Conservation (phyloP, 176 grass and related monocot genomes). For the Triticum urartu region DNA sequence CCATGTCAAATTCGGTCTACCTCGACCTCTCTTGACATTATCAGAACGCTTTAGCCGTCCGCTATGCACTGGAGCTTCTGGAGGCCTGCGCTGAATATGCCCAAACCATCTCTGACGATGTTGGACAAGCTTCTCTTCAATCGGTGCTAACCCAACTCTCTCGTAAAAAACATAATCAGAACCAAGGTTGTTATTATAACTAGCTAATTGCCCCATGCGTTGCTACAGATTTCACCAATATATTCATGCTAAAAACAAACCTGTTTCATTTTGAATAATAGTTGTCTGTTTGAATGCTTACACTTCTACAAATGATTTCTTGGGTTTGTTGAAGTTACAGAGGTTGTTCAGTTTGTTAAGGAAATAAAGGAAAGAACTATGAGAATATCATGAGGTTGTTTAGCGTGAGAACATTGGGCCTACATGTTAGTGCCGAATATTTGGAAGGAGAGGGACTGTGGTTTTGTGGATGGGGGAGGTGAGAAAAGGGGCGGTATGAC, state of each 20-base stretch:
- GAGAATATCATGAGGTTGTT: background rate
- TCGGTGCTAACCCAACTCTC: too few relatives aligned
- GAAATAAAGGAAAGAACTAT: background rate
- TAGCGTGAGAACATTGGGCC: background rate
- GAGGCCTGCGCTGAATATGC: too few relatives aligned
- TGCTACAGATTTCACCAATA: background rate
- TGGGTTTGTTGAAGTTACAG: background rate
- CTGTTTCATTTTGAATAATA: constrained; percentile 5
- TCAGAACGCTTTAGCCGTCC: too few relatives aligned
- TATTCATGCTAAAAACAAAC: background rate
- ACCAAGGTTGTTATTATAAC: background rate
- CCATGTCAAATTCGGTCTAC: too few relatives aligned
- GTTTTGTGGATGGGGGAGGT: background rate
- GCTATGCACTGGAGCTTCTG: too few relatives aligned
- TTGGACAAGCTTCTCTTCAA: too few relatives aligned
- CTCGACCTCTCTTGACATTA: too few relatives aligned
- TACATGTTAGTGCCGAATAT: background rate
- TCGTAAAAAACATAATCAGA: background rate
- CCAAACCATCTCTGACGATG: too few relatives aligned
- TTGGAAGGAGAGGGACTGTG: background rate
- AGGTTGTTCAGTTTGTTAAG: background rate
- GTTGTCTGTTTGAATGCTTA: background rate
- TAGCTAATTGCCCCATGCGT: background rate
- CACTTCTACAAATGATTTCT: background rate
- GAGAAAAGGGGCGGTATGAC: background rate